Base-by-base conservation (phyloP, 225 moss, liverwort and hornwort species). In the Pseudoscleropodium purum region DNA sequence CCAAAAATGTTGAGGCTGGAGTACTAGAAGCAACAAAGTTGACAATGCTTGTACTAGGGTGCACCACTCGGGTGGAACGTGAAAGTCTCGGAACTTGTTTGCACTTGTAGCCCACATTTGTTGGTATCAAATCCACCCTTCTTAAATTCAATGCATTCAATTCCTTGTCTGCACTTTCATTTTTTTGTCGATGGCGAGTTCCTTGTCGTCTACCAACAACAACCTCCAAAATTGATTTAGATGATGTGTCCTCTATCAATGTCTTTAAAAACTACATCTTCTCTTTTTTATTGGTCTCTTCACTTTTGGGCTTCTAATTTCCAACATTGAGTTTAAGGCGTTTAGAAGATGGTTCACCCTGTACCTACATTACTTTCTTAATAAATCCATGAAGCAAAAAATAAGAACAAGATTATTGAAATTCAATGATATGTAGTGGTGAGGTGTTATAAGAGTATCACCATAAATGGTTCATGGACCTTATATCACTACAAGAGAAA, bases 171-270 rank as follows among this genome's bases (percentile, higher is more conserved):
- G 10, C 18, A 74, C 47, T 47, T 74, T 18, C 2, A 30, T 18
- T 30, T 6, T 30, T 30, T 30, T 30, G 10, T 47, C 1, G 6
- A 30, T 2, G 4, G 2, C 2, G 6, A 0, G 30, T 11, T 74
- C 2, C 11, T 45, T 0, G 5, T 73, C 2, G 6, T 74, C 11
- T 1, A 29, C 9, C 18, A 30, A 2, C 18, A 18, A 18, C 9
- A 29, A 6, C 17, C 30, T 47, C 7, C 2, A 1, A 47, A 74
- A 5, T 74, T 45, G 45, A 30, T 74, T 74, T 47, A 30, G 7
- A 18, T 45, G 30, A 30, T 47, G 47, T 74, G 6, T 45, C 45
- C 11, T 47, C 10, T 1, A 74, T 18, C 30, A 18, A 47, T 6
- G 30, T 74, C 10, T 47, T 74, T 18, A 18, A 30, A 74, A 11